Percentiles rank a stretch among this genome's conserved stretches.
Evolutionary conservation across 352 stramenopile genomes (phyloP).

Genomic region (Globisporangium yorkense): DNA sequence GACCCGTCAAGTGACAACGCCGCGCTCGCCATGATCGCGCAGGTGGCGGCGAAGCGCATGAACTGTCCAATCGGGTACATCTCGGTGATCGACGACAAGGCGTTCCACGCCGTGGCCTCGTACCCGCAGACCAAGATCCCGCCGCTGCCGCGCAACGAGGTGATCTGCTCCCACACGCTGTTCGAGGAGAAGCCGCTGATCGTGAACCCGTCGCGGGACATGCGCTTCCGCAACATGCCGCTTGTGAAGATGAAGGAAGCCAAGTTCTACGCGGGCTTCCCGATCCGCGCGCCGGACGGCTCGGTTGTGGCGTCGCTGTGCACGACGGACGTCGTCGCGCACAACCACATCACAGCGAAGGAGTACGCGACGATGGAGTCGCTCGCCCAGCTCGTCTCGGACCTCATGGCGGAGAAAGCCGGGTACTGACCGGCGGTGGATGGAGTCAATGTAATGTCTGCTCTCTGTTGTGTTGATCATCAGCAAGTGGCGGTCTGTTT

Average conservation of each 20-base stretch:
- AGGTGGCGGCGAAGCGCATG: conserved; percentile 45
- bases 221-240: conserved; percentile 52
- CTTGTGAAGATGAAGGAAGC: conserved; percentile 28
- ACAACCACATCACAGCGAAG: conserved; percentile 49
- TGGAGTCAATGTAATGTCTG: not conserved
- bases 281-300: conserved; percentile 35
- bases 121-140: conserved; percentile 32
- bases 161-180: conserved; percentile 49
- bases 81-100: conserved; percentile 41
- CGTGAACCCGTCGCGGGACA: conserved; percentile 52
- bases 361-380: conserved; percentile 67
- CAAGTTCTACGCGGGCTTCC: conserved; percentile 67
- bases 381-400: conserved; percentile 40
- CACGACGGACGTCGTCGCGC: conserved; percentile 30
- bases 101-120: conserved; percentile 43
- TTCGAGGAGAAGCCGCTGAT: conserved; percentile 60
- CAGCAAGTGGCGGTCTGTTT: no score
- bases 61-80: conserved; percentile 56
- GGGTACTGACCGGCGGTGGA: not conserved
- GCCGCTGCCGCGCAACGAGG: conserved; percentile 35
- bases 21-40: conserved; percentile 45
- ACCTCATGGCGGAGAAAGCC: conserved; percentile 14
- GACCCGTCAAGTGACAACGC: conserved; percentile 31
- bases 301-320: conserved; percentile 49
- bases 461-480: not conserved